Conservation (phyloP, 2,329 filamentous ascomycete species). For the Pyrenophora graminea region DNA sequence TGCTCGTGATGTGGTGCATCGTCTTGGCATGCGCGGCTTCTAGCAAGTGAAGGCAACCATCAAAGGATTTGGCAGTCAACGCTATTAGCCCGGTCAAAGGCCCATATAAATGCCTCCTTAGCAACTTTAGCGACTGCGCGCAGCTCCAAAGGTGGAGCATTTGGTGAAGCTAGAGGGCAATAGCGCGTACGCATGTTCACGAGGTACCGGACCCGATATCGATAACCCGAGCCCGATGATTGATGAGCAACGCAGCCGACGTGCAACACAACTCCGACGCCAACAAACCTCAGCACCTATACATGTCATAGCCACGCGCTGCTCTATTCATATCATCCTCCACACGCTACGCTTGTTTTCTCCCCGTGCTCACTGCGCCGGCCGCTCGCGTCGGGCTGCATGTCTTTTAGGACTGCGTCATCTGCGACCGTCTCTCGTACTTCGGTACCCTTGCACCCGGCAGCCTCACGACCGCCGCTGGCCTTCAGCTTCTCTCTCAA, state of each 20-base stretch:
- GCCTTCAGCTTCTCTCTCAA: constrained; percentile 28
- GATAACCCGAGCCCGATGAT: constrained; percentile 21
- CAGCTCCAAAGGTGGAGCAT: constrained; percentile 1
- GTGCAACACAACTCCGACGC: not conserved
- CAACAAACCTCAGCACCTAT: constrained; percentile 10
- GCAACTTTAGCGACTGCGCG: not conserved
- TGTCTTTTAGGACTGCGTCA: constrained; percentile 36
- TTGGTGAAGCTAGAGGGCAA: constrained; percentile 2
- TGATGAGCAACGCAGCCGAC: constrained; percentile 5
- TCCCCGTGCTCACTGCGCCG: constrained; percentile 6
- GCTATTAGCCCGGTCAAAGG: not conserved
- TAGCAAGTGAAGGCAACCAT: too few species aligned
- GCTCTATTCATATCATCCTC: constrained; percentile 9
- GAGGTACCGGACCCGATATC: constrained; percentile 11
- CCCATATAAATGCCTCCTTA: not conserved
- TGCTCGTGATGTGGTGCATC: too few species aligned
- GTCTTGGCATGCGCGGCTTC: too few species aligned
- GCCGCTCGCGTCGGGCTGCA: constrained; percentile 27
- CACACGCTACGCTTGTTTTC: constrained; percentile 1
- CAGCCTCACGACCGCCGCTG: constrained; percentile 38
- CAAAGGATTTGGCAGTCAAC: not conserved
- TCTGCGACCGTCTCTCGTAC: constrained; percentile 34
- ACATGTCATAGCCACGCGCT: constrained; percentile 6
- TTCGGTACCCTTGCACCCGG: constrained; percentile 19
- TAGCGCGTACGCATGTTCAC: constrained; percentile 12